Percentiles rank a stretch among this genome's conserved stretches.
Evolutionary conservation across 106 monocot genomes (phyloP).

Genomic region (Alisma plantagoaquatica): DNA sequence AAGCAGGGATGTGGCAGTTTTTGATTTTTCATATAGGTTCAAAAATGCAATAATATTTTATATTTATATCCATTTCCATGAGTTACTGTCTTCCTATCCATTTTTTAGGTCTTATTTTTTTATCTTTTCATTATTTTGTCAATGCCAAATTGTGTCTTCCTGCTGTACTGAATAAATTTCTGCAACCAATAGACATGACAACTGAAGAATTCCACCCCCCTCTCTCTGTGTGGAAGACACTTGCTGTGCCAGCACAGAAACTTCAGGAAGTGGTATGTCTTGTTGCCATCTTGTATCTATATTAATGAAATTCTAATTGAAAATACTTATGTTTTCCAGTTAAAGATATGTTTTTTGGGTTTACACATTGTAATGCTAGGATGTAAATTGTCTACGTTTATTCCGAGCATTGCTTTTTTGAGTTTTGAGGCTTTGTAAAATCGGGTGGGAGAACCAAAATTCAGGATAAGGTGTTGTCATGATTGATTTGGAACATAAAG

Average conservation of each 20-base stretch:
- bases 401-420: no score
- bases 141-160: conserved; percentile 78
- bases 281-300: neutral
- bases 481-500: no score
- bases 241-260: no score
- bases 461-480: no score
- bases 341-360: no score
- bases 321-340: no score
- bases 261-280: conserved; percentile 92
- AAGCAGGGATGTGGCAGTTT: conserved; percentile 86
- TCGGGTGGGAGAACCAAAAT: no score
- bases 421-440: no score
- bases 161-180: conserved; percentile 78
- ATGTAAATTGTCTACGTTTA: no score
- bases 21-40: conserved; percentile 89
- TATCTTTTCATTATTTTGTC: conserved; percentile 35
- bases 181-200: conserved; percentile 61
- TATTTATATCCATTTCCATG: neutral
- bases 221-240: no score
- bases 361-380: no score
- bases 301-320: no score
- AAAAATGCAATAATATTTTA: conserved; percentile 41
- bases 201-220: conserved; percentile 90
- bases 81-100: neutral
- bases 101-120: neutral